Evolutionary conservation across 495 filamentous ascomycete species (phyloP).

Genomic region (Aspergillus saccharolyticus): DNA sequence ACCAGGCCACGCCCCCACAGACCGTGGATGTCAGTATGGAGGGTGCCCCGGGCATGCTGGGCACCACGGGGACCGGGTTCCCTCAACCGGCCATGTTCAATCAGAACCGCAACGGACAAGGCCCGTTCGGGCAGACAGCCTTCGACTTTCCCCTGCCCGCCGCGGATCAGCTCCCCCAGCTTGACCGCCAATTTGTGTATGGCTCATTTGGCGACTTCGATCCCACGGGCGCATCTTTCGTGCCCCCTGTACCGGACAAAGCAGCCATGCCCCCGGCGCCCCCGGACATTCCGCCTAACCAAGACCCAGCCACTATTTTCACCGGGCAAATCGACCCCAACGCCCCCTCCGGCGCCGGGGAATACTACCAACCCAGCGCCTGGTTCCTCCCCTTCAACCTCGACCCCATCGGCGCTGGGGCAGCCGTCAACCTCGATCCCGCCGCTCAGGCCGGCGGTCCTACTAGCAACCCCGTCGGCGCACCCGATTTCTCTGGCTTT

Average conservation of each 20-base stretch:
- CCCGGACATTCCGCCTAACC: conserved; percentile 8
- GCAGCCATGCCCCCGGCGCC: conserved; percentile 25
- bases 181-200: conserved; percentile 75
- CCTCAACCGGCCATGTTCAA: conserved; percentile 34
- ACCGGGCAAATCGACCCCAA: conserved; percentile 36
- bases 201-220: conserved; percentile 68
- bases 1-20: conserved; percentile 29
- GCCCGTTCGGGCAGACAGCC: conserved; percentile 31
- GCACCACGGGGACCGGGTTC: conserved; percentile 41
- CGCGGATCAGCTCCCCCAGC: conserved; percentile 49
- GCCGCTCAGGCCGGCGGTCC: conserved; percentile 7
- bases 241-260: conserved; percentile 20
- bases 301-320: conserved; percentile 27
- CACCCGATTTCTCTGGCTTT: conserved; percentile 24
- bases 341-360: conserved; percentile 37
- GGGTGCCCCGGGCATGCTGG: conserved; percentile 30
- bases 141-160: conserved; percentile 40
- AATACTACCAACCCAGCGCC: conserved; percentile 57
- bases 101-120: conserved; percentile 27
- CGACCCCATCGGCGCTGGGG: conserved; percentile 48
- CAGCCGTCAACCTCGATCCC: conserved; percentile 19
- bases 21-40: conserved; percentile 31
- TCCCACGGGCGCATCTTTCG: conserved; percentile 30
- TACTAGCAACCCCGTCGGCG: conserved; percentile 2
- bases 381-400: conserved; percentile 98